phyloP scores from a whole-genome alignment of 129 eudicot species.

The Silybum marianum region DNA sequence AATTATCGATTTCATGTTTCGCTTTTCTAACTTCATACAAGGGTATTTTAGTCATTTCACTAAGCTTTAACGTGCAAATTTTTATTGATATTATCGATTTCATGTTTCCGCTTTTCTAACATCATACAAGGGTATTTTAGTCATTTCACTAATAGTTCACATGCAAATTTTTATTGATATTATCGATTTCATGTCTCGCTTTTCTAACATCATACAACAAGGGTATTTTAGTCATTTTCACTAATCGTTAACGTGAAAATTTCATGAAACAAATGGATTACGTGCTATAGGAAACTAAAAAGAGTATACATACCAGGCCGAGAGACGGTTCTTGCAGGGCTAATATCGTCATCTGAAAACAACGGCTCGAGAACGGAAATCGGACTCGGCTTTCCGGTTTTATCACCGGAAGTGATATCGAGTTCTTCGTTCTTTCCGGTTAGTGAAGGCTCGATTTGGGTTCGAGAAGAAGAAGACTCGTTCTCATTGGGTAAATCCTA shows the following conservation, averaged over 20 bases:
- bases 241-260: not conserved
- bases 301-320: slow-evolving; percentile 51
- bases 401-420: slow-evolving; percentile 39
- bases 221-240: slow-evolving; percentile 11
- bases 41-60: not conserved
- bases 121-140: not conserved
- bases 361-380: slow-evolving; percentile 81
- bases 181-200: not conserved
- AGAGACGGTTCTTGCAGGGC: slow-evolving; percentile 64
- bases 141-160: not conserved
- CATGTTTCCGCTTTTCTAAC: too few species aligned
- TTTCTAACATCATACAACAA: not conserved
- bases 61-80: not conserved
- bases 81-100: too few species aligned
- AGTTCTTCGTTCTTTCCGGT: slow-evolving; percentile 29
- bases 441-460: slow-evolving; percentile 34
- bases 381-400: slow-evolving; percentile 76
- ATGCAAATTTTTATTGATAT: not conserved
- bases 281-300: not conserved
- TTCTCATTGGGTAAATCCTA: slow-evolving; percentile 57
- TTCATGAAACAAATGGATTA: not conserved
- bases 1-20: not conserved
- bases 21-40: not conserved
- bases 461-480: slow-evolving; percentile 35
- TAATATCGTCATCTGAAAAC: slow-evolving; percentile 74